Percentiles rank a stretch among this genome's conserved stretches.
phyloP scores from a whole-genome alignment of 83 land plant species.

The Thuja plicata region DNA sequence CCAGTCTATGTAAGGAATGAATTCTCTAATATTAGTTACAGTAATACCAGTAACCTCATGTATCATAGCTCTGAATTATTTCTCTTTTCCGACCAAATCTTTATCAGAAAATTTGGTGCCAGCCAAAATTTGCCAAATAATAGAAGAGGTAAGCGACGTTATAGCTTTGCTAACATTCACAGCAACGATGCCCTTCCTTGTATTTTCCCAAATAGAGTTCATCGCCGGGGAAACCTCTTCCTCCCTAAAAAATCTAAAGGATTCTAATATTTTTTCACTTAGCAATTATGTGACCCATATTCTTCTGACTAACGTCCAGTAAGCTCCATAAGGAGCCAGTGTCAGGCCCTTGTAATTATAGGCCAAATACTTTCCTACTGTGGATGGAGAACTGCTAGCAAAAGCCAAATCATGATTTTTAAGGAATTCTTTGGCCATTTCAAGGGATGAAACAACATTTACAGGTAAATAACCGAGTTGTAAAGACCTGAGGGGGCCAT shows the following conservation, averaged over 20 bases:
- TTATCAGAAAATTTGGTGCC: not conserved
- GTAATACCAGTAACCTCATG: not conserved
- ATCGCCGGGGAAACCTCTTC: constrained; percentile 16
- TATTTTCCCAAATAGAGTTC: not conserved
- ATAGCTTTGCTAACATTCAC: too few relatives aligned
- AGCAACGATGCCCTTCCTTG: not conserved
- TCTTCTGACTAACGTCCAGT: constrained; percentile 14
- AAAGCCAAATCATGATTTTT: constrained; percentile 17
- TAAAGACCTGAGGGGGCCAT: constrained; percentile 20
- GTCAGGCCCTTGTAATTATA: not conserved
- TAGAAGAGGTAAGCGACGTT: not conserved
- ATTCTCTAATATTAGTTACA: constrained; percentile 2
- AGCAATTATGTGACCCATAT: constrained; percentile 14
- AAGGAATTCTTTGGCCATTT: constrained; percentile 15
- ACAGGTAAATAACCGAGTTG: constrained; percentile 15
- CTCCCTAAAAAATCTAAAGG: not conserved
- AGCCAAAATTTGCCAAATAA: not conserved
- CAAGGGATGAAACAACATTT: constrained; percentile 7
- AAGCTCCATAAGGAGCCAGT: constrained; percentile 14
- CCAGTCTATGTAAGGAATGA: constrained; percentile 8
- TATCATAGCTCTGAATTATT: not conserved
- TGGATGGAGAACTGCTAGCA: constrained; percentile 14
- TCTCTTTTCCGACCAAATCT: too few relatives aligned
- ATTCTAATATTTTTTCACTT: constrained; percentile 5
- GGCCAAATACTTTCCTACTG: not conserved